phyloP scores from a whole-genome alignment of 495 filamentous ascomycete genomes.

The Neurospora discreta region DNA sequence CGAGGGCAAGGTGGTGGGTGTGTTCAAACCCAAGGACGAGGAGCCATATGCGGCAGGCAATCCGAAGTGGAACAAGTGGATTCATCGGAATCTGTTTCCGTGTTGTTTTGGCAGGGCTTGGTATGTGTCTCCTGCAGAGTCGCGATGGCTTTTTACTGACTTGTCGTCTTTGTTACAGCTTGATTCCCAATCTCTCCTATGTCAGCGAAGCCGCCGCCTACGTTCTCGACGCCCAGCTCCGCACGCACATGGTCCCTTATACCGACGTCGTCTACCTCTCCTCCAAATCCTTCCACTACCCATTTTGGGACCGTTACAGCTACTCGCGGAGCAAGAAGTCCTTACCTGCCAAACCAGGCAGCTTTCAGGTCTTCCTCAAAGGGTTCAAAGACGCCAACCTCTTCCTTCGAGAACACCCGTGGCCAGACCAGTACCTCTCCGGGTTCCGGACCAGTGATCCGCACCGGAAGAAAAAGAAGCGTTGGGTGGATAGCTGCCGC shows the following conservation, averaged over 20 bases:
- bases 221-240: constrained; percentile 79
- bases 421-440: constrained; percentile 88
- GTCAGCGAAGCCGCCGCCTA: constrained; percentile 97
- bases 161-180: constrained; percentile 25
- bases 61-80: constrained; percentile 94
- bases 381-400: constrained; percentile 95
- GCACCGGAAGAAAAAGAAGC: constrained; percentile 55
- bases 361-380: constrained; percentile 95
- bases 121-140: constrained; percentile 21
- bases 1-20: constrained; percentile 87
- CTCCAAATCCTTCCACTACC: constrained; percentile 95
- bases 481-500: constrained; percentile 78
- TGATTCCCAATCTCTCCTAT: constrained; percentile 98
- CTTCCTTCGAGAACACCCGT: constrained; percentile 89
- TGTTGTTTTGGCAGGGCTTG: constrained; percentile 95
- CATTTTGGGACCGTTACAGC: constrained; percentile 87
- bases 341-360: constrained; percentile 85
- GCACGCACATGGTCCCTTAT: constrained; percentile 87
- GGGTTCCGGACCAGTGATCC: constrained; percentile 60
- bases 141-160: constrained; percentile 5
- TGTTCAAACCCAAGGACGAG: constrained; percentile 99
- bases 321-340: constrained; percentile 79
- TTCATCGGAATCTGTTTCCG: constrained; percentile 87
- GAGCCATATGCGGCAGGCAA: constrained; percentile 91
- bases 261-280: constrained; percentile 91